Evolutionary conservation across 2,329 filamentous ascomycete genomes (phyloP).

Genomic region (Massarina eburnea): DNA sequence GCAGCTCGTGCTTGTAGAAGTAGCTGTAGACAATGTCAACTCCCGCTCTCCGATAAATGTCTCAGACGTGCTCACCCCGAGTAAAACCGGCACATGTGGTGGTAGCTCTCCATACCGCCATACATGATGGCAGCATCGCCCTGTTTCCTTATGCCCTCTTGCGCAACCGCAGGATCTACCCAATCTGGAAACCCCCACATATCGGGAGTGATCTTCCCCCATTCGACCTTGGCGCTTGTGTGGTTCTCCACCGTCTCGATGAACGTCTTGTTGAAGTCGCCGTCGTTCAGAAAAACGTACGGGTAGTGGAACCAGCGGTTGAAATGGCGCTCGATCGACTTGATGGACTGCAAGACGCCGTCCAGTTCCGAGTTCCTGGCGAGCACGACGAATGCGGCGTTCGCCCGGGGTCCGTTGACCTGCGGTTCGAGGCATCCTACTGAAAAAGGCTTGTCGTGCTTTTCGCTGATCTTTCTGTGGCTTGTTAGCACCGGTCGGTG

Average conservation of each 20-base stretch:
- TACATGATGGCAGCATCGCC: constrained; percentile 99
- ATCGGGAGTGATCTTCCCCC: constrained; percentile 84
- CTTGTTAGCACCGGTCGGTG: constrained; percentile 14
- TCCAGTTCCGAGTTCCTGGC: constrained; percentile 96
- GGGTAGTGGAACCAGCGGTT: constrained; percentile 99
- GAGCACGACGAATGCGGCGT: constrained; percentile 93
- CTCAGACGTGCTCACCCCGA: constrained; percentile 69
- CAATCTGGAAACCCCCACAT: constrained; percentile 98
- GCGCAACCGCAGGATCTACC: constrained; percentile 90
- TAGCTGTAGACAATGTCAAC: constrained; percentile 57
- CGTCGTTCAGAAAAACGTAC: constrained; percentile 97
- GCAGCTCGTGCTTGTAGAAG: constrained; percentile 95
- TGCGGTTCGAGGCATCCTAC: constrained; percentile 82
- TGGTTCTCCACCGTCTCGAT: constrained; percentile 86
- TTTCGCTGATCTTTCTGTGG: constrained; percentile 88
- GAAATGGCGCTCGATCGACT: constrained; percentile 98
- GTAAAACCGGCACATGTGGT: constrained; percentile 99
- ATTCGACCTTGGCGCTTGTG: constrained; percentile 85
- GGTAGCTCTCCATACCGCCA: constrained; percentile 96
- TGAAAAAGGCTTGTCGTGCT: constrained; percentile 95
- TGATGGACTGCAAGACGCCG: constrained; percentile 93
- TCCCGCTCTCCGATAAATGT: background rate
- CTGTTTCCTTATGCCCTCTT: constrained; percentile 95
- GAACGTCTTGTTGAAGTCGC: constrained; percentile 93
- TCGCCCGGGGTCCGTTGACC: constrained; percentile 77